Evolutionary conservation across 768 basidiomycete genomes (phyloP), one percentile per base, ranked within the genome.

Genomic region (Kwoniella sp.): DNA sequence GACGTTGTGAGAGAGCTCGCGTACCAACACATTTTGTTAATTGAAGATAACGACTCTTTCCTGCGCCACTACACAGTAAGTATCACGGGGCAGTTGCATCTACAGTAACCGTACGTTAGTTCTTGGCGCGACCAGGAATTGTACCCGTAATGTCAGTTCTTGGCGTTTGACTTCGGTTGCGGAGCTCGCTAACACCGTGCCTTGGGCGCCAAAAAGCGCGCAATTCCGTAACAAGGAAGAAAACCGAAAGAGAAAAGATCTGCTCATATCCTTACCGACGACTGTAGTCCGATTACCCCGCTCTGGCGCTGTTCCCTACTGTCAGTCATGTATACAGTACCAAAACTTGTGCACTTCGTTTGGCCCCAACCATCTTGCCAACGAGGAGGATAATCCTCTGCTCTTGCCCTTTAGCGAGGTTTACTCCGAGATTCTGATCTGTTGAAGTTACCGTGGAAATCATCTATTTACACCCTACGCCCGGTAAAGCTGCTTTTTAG

Each of bases 121-220:
- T 45, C 41, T 45, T 45, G 41, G 41, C 41, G 17, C 41, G 9
- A 17, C 41, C 15, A 45, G 41, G 20, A 45, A 9, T 45, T 17
- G 41, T 45, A 45, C 41, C n/a, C n/a, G n/a, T n/a, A n/a, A n/a
- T n/a, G 17, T 3, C 9, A 7, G 41, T 4, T 45, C 41, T 45
- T 45, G 41, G 41, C 41, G 41, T 45, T 45, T 45, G 41, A 45
- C 11, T 45, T 45, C 41, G 41, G 41, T 45, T 45, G 17, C 41
- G 20, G 41, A n/a, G 8, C 20, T 17, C 8, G 8, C 15, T 9
- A 45, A 9, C 41, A 20, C 41, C 11, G 41, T 45, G 41, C 41
- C 41, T 45, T 45, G 41, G 41, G 41, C 41, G 41, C 20, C 41
- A 45, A 45, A 34, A 45, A 45, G 11, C 41, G 41, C 41, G 8